Evolutionary conservation across 179 eudicot genomes (phyloP).

Genomic region (Pouteria campechiana): DNA sequence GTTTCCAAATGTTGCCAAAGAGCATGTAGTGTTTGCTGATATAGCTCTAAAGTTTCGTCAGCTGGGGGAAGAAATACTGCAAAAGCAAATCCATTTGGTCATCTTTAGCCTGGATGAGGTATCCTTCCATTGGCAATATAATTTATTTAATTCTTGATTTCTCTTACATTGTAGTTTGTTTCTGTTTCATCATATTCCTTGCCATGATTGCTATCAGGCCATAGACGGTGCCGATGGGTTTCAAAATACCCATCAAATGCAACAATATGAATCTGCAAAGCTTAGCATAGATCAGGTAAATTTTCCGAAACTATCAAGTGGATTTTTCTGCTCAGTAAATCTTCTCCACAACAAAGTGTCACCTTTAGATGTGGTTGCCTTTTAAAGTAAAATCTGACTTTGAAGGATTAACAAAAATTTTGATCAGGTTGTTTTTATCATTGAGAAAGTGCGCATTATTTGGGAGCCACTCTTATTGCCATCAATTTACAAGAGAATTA

Average conservation of each 20-base stretch:
- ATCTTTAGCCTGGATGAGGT: constrained; percentile 73
- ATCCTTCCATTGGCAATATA: too few relatives aligned
- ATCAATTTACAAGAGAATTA: constrained; percentile 63
- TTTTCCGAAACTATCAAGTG: neutral
- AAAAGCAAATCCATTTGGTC: constrained; percentile 63
- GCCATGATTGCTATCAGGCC: constrained; percentile 33
- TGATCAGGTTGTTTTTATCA: constrained; percentile 67
- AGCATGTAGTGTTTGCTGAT: constrained; percentile 72
- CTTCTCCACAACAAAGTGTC: too few relatives aligned
- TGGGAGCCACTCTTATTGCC: constrained; percentile 91
- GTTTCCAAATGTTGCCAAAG: constrained; percentile 65
- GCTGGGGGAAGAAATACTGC: constrained; percentile 70
- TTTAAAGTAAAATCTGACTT: too few relatives aligned
- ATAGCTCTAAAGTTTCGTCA: constrained; percentile 83
- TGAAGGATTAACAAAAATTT: constrained; percentile 3
- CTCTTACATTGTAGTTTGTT: neutral
- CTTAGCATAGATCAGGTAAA: constrained; percentile 83
- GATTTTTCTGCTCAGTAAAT: too few relatives aligned
- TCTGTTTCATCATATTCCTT: neutral
- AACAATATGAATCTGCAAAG: constrained; percentile 74
- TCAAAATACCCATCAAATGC: constrained; percentile 83
- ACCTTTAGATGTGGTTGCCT: too few relatives aligned
- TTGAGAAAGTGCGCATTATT: constrained; percentile 82
- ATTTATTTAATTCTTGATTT: neutral
- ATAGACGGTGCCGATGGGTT: constrained; percentile 94